Evolutionary conservation across 352 stramenopile genomes (phyloP).

Genomic region (Aphanomyces stellatus): DNA sequence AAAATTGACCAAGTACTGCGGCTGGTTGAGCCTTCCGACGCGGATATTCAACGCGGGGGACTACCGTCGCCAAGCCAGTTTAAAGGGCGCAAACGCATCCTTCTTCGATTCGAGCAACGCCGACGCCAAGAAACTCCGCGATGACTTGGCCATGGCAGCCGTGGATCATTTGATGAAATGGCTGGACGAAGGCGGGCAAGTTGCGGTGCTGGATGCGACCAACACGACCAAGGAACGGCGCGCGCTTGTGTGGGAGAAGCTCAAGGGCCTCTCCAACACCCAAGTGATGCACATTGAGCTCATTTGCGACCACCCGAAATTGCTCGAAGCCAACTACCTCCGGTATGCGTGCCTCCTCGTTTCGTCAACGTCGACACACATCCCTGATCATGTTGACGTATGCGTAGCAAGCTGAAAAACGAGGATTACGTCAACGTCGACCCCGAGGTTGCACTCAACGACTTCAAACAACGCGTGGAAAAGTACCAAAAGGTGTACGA

Average conservation of each 20-base stretch:
- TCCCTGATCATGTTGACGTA: constrained; percentile 6
- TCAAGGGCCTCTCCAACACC: constrained; percentile 34
- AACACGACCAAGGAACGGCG: constrained; percentile 86
- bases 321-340: constrained; percentile 89
- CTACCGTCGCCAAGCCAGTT: constrained; percentile 75
- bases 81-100: constrained; percentile 51
- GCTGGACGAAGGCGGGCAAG: constrained; percentile 83
- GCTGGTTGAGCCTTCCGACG: constrained; percentile 85
- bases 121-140: constrained; percentile 65
- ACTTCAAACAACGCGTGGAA: constrained; percentile 80
- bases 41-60: constrained; percentile 95
- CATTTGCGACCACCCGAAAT: constrained; percentile 89
- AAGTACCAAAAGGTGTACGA: constrained; percentile 93
- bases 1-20: constrained; percentile 90
- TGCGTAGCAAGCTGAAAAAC: constrained; percentile 61
- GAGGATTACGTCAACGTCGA: constrained; percentile 87
- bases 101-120: constrained; percentile 91
- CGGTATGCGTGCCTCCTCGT: constrained; percentile 27
- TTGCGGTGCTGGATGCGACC: constrained; percentile 93
- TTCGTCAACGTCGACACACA: constrained; percentile 16
- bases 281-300: constrained; percentile 93
- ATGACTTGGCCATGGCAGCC: constrained; percentile 42
- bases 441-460: constrained; percentile 73
- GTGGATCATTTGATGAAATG: constrained; percentile 79
- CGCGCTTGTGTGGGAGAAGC: constrained; percentile 24